These are phyloP conservation scores for Solanum chiquidenum DNA, from an alignment of 257 asterid species.

Conservation along the genomic window DNA sequence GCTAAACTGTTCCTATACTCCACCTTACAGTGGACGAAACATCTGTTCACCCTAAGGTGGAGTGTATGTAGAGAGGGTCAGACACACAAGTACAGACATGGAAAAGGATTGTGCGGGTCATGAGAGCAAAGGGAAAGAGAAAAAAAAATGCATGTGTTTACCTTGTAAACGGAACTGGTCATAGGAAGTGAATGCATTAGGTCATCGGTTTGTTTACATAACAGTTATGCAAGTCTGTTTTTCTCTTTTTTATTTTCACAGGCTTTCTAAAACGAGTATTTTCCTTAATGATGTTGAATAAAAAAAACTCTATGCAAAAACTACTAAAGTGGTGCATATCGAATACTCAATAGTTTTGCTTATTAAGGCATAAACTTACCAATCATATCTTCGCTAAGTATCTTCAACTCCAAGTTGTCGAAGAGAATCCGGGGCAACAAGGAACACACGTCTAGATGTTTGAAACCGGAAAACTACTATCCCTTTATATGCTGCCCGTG, in stretches of 20 bases:
- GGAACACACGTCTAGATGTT: conserved; percentile 64
- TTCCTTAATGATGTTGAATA: neutral
- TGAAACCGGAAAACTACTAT: conserved; percentile 76
- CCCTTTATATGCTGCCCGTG: conserved; percentile 89
- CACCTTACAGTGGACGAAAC: neutral
- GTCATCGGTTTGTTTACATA: neutral
- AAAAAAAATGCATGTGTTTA: neutral
- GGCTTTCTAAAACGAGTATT: neutral
- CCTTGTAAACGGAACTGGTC: neutral
- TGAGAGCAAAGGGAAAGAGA: neutral
- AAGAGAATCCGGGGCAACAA: conserved; percentile 72
- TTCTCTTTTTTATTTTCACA: neutral
- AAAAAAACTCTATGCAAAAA: neutral
- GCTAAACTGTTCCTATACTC: neutral
- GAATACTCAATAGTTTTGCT: neutral
- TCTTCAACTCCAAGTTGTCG: conserved; percentile 58
- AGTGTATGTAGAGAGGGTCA: neutral
- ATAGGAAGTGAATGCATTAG: neutral
- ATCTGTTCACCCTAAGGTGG: neutral
- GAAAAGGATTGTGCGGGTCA: neutral
- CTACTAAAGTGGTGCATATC: neutral
- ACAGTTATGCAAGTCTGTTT: neutral
- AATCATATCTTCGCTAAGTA: conserved; percentile 5
- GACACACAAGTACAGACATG: neutral
- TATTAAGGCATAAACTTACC: neutral